Base-by-base conservation (phyloP, 2,329 filamentous ascomycete species). In the Aspergillus sojae region DNA sequence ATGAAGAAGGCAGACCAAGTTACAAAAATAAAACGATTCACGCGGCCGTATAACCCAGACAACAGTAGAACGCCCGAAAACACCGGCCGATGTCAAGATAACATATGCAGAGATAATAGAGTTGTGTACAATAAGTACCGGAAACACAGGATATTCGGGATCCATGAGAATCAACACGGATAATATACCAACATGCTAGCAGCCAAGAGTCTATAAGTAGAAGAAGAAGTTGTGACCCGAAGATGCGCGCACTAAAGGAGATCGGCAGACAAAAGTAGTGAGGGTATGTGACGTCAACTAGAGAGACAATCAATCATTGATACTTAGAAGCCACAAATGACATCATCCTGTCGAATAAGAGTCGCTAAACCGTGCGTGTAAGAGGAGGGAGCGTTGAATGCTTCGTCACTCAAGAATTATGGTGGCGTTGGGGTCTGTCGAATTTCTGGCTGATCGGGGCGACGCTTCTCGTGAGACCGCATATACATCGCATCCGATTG, bases 391-490 rank as follows among this genome's bases (percentile, higher is more conserved):
- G 32, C 36, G 57, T 48, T 19, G 36, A 21, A 52, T 28, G 5
- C 5, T 14, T 23, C 12, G 21, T 16, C 21, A 45, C 30, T 36
- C 57, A 55, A 54, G 39, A 48, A 50, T 57, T 72, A 76, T 9
- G 76, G 75, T 28, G 76, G 76, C 16, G 76, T 78, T 21, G 75
- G 73, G 12, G 75, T 77, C 62, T 78, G 76, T 21, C 68, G 71
- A 41, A 74, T 56, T 54, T 73, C 72, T 1, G 68, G 58, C 16
- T 67, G 68, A 39, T 67, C 61, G 21, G 59, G 45, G 26, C 63
- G 69, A 43, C 63, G 69, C 63, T 72, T 71, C 50, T 76, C 72
- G 61, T 62, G 70, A 30, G 68, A 62, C 55, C 75, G 73, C 73
- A 75, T 77, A 56, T 77, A 76, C 70, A 77, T 76, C 34, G 59